Base-by-base conservation (phyloP, 345 rosid species). In the Boechera divaricarpa region DNA sequence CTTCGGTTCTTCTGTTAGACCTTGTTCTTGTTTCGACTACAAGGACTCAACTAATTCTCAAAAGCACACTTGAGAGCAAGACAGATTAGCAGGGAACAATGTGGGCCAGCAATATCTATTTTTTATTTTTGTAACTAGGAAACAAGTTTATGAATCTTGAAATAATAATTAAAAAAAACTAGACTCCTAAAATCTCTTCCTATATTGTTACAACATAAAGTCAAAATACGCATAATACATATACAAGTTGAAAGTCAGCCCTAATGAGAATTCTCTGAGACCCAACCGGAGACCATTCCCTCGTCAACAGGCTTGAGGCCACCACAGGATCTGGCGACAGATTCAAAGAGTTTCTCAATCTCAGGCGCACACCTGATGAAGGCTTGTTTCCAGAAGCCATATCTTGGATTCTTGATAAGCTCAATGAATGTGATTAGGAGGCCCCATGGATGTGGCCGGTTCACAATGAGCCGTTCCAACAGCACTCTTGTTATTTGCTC, bases 401-500 rank as follows among this genome's bases (percentile, higher is more conserved):
- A 92, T 72, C 92, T 84, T 41, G 96, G 97, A 77, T 92, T 92
- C 94, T 92, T 96, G 78, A 96, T 96, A 61, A 96, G 95, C 85
- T 96, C 98, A 8, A 96, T 96, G 86, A 96, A 96, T 11, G 99
- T 90, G 63, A 96, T 96, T 63, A 96, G 93, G 51, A 96, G 97
- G 36, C 99, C 99, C 99, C 99, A 96, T 0, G 99, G 99, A 78
- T 96, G 99, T 21, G 99, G 99, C 61, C 94, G 81, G 63, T 89
- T 93, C 29, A 93, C 99, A 36, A 93, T 91, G 6, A 96, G 90
- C 45, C 99, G 94, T 84, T 96, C 99, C 80, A 96, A 84, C 77
- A 96, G 65, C 9, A 96, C 98, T 77, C 99, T 84, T 6, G 99
- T 93, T 55, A 96, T 96, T 79, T 96, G 99, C 91, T 96, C 99